These are phyloP conservation scores for Tetrahymena malaccensis DNA, from an alignment of 73 alveolate species.

Conservation along the genomic window DNA sequence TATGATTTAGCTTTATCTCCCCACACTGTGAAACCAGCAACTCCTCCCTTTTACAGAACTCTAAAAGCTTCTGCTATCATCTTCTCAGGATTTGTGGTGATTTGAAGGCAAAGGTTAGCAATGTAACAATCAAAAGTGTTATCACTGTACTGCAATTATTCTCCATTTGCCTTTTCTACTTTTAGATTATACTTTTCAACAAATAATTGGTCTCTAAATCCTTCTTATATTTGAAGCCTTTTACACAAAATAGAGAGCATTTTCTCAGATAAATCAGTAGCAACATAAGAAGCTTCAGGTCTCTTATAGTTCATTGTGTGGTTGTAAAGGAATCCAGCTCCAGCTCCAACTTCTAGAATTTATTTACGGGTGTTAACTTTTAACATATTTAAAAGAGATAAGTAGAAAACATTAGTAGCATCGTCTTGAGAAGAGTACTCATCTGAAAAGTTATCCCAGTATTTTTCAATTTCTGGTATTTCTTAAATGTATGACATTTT, in stretches of 20 bases:
- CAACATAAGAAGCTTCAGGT: not conserved
- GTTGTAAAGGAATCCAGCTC: not conserved
- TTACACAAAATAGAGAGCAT: not conserved
- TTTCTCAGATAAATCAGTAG: not conserved
- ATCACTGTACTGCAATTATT: slow-evolving; percentile 43
- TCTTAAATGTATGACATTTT: not conserved
- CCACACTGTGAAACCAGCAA: slow-evolving; percentile 59
- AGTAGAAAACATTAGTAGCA: not conserved
- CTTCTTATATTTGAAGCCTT: not conserved
- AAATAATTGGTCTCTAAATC: not conserved
- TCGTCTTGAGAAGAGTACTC: not conserved
- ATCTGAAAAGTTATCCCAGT: not conserved
- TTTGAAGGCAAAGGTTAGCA: slow-evolving; percentile 52
- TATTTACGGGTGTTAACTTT: not conserved
- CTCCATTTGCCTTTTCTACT: slow-evolving; percentile 26
- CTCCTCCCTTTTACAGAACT: slow-evolving; percentile 41
- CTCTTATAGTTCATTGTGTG: not conserved
- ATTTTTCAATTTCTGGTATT: not conserved
- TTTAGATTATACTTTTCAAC: not conserved
- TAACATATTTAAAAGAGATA: not conserved
- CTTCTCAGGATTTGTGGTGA: slow-evolving; percentile 43
- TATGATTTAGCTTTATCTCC: slow-evolving; percentile 45
- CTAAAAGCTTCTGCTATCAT: slow-evolving; percentile 53
- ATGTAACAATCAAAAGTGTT: slow-evolving; percentile 49
- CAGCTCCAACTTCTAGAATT: not conserved